A percentile compares a stretch with the other conserved stretches of the same genome.
These are phyloP conservation scores for Nicotiana tomentosiformis DNA, from an alignment of 257 asterid genomes.

Conservation along the genomic window DNA sequence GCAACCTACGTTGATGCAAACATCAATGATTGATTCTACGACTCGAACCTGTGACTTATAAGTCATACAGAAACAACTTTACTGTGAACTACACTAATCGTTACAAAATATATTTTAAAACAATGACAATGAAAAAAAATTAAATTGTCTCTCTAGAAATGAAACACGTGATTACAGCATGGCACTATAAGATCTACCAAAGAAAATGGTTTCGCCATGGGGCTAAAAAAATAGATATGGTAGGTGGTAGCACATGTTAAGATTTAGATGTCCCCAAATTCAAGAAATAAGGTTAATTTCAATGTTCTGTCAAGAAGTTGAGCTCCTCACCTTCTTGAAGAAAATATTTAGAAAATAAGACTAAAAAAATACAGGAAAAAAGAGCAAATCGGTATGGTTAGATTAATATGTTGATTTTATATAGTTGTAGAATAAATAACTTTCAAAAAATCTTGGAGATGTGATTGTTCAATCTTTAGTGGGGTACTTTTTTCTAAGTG, in stretches of 20 bases:
- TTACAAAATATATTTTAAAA: too few relatives aligned
- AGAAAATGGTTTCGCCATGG: not conserved
- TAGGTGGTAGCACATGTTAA: slow-evolving; percentile 4
- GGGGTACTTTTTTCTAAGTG: not conserved
- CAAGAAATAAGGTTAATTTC: not conserved
- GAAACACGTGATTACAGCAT: not conserved
- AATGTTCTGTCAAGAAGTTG: not conserved
- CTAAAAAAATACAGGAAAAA: not conserved
- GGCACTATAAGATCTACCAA: not conserved
- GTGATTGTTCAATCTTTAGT: slow-evolving; percentile 6
- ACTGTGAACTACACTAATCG: too few relatives aligned
- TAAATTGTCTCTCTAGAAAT: too few relatives aligned
- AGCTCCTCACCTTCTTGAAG: not conserved
- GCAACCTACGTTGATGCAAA: too few relatives aligned
- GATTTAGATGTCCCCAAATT: not conserved
- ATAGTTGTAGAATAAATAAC: not conserved
- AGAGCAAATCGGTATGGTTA: not conserved
- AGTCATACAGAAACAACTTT: too few relatives aligned
- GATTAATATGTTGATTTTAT: not conserved
- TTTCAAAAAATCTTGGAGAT: not conserved
- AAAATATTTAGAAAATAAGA: not conserved
- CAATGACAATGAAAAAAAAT: too few relatives aligned
- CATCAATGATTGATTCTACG: too few relatives aligned
- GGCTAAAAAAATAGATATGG: not conserved
- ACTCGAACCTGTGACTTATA: too few relatives aligned